Evolutionary conservation across 352 stramenopile genomes (phyloP), one percentile per base, ranked within the genome.

Genomic region (Phytophthora pinifolia): DNA sequence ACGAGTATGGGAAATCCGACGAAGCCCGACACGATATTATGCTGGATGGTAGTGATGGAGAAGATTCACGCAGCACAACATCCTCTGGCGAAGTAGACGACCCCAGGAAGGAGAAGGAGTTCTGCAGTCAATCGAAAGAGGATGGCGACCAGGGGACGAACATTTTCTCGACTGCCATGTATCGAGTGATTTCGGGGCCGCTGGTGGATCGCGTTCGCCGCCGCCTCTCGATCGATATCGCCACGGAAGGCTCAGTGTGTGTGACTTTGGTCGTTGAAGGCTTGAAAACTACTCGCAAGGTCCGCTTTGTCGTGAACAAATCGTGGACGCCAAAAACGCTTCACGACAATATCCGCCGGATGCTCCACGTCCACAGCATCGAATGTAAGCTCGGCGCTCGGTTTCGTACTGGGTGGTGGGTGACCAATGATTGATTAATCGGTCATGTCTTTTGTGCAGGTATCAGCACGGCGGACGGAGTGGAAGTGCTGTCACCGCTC

Each of bases 91-190:
- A 81, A 30, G 63, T 55, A 15, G 61, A 74, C n/a, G 51, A 59
- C 22, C 39, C 51, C 17, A 52, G 68, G 5, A 54, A 61, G 18
- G 49, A 54, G n/a, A 69, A 76, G 13, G 13, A 14, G 6, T 57
- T 20, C 13, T 46, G 9, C 20, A 43, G 41, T 9, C 37, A 44
- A 20, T 60, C 30, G 13, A 66, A 74, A 14, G 57, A 68, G 5
- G 49, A 60, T 29, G 44, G 32, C 14, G 47, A 59, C 10, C 52
- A 58, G 20, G 59, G 44, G 5, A 50, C 65, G 22, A 92, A 86
- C 51, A 90, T 89, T 33, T 90, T 92, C 60, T 90, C 83, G 6
- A 80, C 88, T 48, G 83, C 83, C 2, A 82, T 92, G 77, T 92
- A 90, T 48, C 78, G 83, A 44, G 83, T 92, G 12, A 89, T 92